Percentiles rank a stretch among this genome's conserved stretches.
Conservation (phyloP, 495 filamentous ascomycete species). For the Aspergillus biplanus region DNA sequence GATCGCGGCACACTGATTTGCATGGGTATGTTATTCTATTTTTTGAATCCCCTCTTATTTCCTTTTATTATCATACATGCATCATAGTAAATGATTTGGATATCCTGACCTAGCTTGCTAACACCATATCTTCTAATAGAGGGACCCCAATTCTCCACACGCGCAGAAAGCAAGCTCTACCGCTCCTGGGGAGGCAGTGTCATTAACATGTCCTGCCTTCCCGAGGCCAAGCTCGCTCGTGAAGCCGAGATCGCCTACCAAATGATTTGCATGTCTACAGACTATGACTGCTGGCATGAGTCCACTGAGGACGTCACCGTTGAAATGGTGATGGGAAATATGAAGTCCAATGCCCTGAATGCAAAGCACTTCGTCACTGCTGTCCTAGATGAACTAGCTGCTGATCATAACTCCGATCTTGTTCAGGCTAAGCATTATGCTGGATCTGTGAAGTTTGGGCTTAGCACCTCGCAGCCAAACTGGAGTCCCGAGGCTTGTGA, state of each 20-base stretch:
- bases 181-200: slow-evolving; percentile 86
- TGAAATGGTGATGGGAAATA: slow-evolving; percentile 96
- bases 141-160: slow-evolving; percentile 96
- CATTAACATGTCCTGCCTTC: slow-evolving; percentile 98
- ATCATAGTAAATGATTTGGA: too few species aligned
- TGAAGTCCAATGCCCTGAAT: slow-evolving; percentile 88
- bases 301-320: slow-evolving; percentile 81
- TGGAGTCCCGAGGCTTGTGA: slow-evolving; percentile 65
- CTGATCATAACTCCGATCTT: slow-evolving; percentile 73
- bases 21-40: slow-evolving; percentile 67
- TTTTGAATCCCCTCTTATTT: too few species aligned
- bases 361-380: slow-evolving; percentile 82
- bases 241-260: slow-evolving; percentile 98
- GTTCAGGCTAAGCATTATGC: slow-evolving; percentile 69
- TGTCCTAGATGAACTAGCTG: slow-evolving; percentile 81
- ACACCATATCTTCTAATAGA: slow-evolving; percentile 47
- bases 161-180: slow-evolving; percentile 93
- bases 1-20: slow-evolving; percentile 80
- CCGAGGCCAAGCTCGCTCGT: slow-evolving; percentile 92
- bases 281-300: slow-evolving; percentile 96
- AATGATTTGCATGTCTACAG: slow-evolving; percentile 99
- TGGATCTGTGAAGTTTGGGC: slow-evolving; percentile 61
- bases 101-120: too few species aligned
- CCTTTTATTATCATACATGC: neutral
- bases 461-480: slow-evolving; percentile 68